These are phyloP conservation scores for Picochlorum sp. DNA, from an alignment of 139 green algal genomes.

Conservation along the genomic window DNA sequence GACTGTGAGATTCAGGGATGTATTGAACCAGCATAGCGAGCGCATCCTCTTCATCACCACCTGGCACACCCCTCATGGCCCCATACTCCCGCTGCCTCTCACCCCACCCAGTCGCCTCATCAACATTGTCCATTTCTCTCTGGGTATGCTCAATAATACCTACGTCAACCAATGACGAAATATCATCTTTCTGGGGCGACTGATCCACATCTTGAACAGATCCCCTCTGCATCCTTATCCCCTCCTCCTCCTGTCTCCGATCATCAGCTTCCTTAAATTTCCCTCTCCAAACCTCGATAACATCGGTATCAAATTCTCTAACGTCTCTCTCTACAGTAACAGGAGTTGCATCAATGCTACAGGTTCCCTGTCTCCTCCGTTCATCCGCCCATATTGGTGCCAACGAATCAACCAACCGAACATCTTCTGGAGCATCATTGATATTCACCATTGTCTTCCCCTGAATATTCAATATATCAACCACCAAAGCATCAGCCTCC, in stretches of 20 bases:
- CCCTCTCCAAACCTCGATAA: neutral
- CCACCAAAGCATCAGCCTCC: slow-evolving; percentile 62
- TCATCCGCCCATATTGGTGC: slow-evolving; percentile 86
- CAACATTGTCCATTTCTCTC: no score
- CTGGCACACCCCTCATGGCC: neutral
- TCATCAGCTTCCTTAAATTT: neutral
- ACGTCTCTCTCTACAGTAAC: neutral
- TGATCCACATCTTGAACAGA: no score
- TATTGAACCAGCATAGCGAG: no score
- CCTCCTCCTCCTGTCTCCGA: neutral
- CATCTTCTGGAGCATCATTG: slow-evolving; percentile 36
- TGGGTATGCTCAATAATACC: no score
- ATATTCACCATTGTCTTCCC: slow-evolving; percentile 53
- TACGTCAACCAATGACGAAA: no score
- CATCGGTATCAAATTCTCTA: neutral
- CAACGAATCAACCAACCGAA: slow-evolving; percentile 70
- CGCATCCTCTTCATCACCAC: neutral
- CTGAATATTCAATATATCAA: slow-evolving; percentile 73
- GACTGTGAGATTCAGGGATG: no score
- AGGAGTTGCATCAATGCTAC: neutral
- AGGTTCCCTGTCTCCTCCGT: slow-evolving; percentile 25
- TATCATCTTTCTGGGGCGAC: no score
- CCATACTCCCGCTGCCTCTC: neutral
- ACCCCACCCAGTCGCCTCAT: neutral
- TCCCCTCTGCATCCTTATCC: neutral